Base-by-base conservation (phyloP, 352 stramenopile species). In the Aphanomyces invadans region DNA sequence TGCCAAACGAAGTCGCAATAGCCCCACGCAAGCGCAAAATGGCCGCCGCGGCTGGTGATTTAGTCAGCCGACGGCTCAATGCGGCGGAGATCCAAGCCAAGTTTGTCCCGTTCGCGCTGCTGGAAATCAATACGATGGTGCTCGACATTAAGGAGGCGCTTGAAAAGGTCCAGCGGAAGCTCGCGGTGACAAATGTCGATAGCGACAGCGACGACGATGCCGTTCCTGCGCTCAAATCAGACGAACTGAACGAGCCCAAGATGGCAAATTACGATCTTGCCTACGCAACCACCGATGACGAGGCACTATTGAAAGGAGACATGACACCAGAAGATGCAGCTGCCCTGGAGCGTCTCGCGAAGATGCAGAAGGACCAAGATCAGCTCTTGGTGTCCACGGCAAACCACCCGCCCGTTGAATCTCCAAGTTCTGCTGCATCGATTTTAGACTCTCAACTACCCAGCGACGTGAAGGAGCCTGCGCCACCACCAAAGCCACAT, bases 101-200 rank as follows among this genome's bases (percentile, higher is more conserved):
- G 36, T 68, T 87, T 38, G 77, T 88, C 25, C 78, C 81, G 1
- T 39, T 73, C 2, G 79, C 83, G 32, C 72, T 91, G 25, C 60
- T 75, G n/a, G 81, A 90, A 51, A 85, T 90, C 61, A 81, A 79
- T 1, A 65, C 61, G 15, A 89, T 89, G 79, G 74, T 89, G 25
- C 77, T 86, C 31, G 76, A 91, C 62, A 87, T 91, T 44, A 81
- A 87, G 25, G 10, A 23, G 17, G 45, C 57, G 19, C 1, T 65
- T 32, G 57, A 65, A 21, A 65, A 65, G 2, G 39, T 65, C 4
- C 57, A 65, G 29, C 17, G 29, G 57, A 65, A 65, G 33, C 11
- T 65, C n/a, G 57, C 45, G 28, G 36, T 52, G 32, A 29, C 57
- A 3, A 59, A 56, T 3, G 17, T 11, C 3, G 32, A 65, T 38